phyloP scores from a whole-genome alignment of 1,139 yeast species.

The Yamadazyma jaroonii region DNA sequence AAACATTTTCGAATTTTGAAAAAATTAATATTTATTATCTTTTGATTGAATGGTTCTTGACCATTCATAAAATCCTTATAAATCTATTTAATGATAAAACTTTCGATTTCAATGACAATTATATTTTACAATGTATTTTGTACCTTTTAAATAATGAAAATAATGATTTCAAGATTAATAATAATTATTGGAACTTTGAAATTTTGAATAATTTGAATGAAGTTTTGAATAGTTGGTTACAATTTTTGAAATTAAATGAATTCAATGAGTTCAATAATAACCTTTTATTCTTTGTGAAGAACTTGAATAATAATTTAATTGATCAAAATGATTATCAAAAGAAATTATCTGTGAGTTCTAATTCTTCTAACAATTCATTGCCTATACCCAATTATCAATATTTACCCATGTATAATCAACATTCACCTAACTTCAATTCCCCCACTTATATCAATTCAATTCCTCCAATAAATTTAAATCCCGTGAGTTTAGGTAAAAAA shows the following conservation, averaged over 20 bases:
- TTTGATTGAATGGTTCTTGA: constrained; percentile 39
- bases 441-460: constrained; percentile 1
- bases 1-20: constrained; percentile 5
- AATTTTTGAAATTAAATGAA: constrained; percentile 12
- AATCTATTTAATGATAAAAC: constrained; percentile 15
- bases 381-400: constrained; percentile 5
- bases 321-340: neutral
- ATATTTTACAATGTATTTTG: constrained; percentile 27
- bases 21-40: constrained; percentile 19
- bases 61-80: constrained; percentile 32
- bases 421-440: neutral
- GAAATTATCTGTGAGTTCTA: constrained; percentile 3
- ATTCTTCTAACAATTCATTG: constrained; percentile 1
- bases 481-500: neutral
- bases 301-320: constrained; percentile 7
- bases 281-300: constrained; percentile 8
- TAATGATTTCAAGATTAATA: constrained; percentile 11
- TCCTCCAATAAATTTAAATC: constrained; percentile 1
- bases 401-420: neutral
- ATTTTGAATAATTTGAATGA: constrained; percentile 16
- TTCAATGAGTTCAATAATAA: constrained; percentile 8
- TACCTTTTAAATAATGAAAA: constrained; percentile 21
- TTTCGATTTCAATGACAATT: constrained; percentile 21
- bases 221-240: constrained; percentile 23
- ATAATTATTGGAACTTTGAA: constrained; percentile 10